Conservation (phyloP, 2,329 filamentous ascomycete genomes). For the Lachnellula cervina region DNA sequence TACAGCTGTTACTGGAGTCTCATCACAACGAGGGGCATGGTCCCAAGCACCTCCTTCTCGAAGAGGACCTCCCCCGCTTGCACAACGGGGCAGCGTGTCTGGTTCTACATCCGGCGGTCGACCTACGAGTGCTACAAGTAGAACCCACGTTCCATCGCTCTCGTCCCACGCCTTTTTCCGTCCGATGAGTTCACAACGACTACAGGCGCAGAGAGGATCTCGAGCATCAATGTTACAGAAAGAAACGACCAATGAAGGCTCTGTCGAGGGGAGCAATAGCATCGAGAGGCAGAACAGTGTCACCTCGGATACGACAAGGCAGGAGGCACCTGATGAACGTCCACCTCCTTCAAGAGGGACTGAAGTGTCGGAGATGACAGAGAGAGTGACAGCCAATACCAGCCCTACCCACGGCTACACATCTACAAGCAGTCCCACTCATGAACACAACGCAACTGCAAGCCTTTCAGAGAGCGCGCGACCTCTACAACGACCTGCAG, state of each 20-base stretch:
- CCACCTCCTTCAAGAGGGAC: conserved; percentile 69
- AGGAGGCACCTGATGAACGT: conserved; percentile 39
- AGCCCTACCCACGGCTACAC: conserved; percentile 66
- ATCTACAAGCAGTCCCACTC: conserved; percentile 68
- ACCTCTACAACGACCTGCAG: conserved; percentile 49
- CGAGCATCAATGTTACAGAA: conserved; percentile 36
- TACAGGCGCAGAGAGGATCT: conserved; percentile 76
- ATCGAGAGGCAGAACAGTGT: conserved; percentile 52
- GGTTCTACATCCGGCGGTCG: conserved; percentile 41
- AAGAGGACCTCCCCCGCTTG: conserved; percentile 32
- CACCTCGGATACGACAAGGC: conserved; percentile 39
- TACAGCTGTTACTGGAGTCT: conserved; percentile 49
- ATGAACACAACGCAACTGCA: conserved; percentile 49
- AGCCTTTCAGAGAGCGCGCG: conserved; percentile 74
- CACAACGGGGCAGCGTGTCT: conserved; percentile 33
- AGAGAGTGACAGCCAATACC: conserved; percentile 67
- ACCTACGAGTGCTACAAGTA: conserved; percentile 64
- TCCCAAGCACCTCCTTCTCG: conserved; percentile 53
- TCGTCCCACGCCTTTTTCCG: conserved; percentile 89
- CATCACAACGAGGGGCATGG: conserved; percentile 44
- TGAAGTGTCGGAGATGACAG: conserved; percentile 69
- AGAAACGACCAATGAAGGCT: conserved; percentile 38
- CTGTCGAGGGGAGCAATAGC: conserved; percentile 41
- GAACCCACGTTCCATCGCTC: conserved; percentile 84
- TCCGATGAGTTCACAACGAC: conserved; percentile 91